A percentile compares a stretch with the other conserved stretches of the same genome.
Evolutionary conservation across 345 rosid species (phyloP).

Genomic region (Litchi chinensis): DNA sequence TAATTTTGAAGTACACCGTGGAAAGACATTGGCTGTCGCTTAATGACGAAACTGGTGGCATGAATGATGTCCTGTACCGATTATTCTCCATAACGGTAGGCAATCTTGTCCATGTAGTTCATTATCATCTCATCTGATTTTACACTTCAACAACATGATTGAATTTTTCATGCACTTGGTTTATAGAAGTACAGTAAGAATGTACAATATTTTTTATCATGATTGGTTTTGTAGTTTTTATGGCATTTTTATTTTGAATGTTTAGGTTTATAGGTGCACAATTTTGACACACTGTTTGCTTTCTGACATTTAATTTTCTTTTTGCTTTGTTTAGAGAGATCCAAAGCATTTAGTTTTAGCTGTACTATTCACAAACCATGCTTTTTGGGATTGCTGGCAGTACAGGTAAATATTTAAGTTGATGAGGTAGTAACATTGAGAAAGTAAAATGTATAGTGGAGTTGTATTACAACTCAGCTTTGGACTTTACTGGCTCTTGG

Average conservation of each 20-base stretch:
- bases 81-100: conserved; percentile 45
- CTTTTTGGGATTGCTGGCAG: conserved; percentile 57
- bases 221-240: too few relatives aligned
- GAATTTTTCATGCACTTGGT: not conserved
- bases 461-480: too few relatives aligned
- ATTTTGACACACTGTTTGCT: not conserved
- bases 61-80: conserved; percentile 58
- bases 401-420: conserved; percentile 36
- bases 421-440: too few relatives aligned
- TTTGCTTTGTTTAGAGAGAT: conserved; percentile 40
- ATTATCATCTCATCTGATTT: not conserved
- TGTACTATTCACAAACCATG: conserved; percentile 61
- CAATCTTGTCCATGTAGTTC: not conserved
- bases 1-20: conserved; percentile 32
- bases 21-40: conserved; percentile 52
- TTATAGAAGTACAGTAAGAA: too few relatives aligned
- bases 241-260: too few relatives aligned
- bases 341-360: conserved; percentile 52
- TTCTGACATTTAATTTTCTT: conserved; percentile 4
- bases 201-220: too few relatives aligned
- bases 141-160: too few relatives aligned
- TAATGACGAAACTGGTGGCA: conserved; percentile 64
- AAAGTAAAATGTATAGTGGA: too few relatives aligned
- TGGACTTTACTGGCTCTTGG: too few relatives aligned
- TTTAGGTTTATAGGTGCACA: not conserved